Evolutionary conservation across 768 basidiomycete genomes (phyloP), one percentile per base, ranked within the genome.

Genomic region (Russula vinacea): DNA sequence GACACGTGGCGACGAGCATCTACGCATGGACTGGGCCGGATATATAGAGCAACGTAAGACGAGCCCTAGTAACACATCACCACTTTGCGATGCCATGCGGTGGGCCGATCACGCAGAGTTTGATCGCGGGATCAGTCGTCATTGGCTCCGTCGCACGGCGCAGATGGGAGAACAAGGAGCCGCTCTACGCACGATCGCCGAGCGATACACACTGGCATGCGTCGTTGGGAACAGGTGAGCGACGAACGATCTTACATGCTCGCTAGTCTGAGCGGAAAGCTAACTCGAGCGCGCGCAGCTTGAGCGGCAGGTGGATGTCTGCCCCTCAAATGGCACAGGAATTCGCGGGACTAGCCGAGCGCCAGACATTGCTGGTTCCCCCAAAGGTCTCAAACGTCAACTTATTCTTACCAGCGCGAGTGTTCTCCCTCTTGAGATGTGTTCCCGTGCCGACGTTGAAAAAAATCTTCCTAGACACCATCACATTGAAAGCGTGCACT

Each of bases 61-160:
- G n/a, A 35, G 42, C n/a, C n/a, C 24, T n/a, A 39, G 40, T n/a
- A 19, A 17, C 35, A 24, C 49, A 26, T 50, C 52, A 44, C 70
- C 69, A 11, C 70, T 84, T 4, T 68, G 80, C 37, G 75, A 81
- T 13, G 75, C 73, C 49, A 70, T 90, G 40, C 82, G 78, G 49
- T 90, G 88, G 87, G 77, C 83, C 5, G 87, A 89, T 70, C 78
- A 80, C 19, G 90, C 88, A 73, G 90, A 92, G 62, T 92, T 86
- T 69, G 73, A 81, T 26, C 74, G 73, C 16, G 90, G 90, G 0
- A 83, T 91, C 44, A 89, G 89, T 70, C 84, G 79, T 65, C 70
- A 81, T 14, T 92, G 89, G 89, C 70, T 87, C 42, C 73, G 69
- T 53, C 79, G 80, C 42, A 74, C 80, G 9, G 70, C 72, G 19